Evolutionary conservation across 2,329 filamentous ascomycete species (phyloP), one percentile per base, ranked within the genome.

Genomic region (Bipolaris sorokiniana): DNA sequence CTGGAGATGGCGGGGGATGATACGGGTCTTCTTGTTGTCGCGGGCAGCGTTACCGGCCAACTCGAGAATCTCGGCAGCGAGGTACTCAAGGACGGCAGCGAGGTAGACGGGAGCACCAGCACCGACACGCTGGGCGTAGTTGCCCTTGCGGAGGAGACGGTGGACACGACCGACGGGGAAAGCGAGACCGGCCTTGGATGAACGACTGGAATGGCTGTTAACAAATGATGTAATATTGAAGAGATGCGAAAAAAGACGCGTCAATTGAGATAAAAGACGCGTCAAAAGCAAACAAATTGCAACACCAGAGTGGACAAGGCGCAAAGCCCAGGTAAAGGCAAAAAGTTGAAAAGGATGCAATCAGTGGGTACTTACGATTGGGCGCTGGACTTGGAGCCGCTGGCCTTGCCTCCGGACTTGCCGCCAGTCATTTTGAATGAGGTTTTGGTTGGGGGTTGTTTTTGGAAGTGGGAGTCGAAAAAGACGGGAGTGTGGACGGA

Each of bases 11-110:
- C 95, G 92, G 67, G 95, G 95, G 62, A 98, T 99, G 84, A 99
- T 99, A 90, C 95, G 93, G 67, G 94, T 99, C 90, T 98, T 98
- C 91, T 99, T 99, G 89, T 98, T 97, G 84, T 99, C 95, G 74
- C 95, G 94, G 65, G 95, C 95, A 75, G 95, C 95, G 81, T 99
- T 99, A 74, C 95, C 95, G 80, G 95, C 95, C 83, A 99, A 84
- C 84, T 99, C 95, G 76, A 99, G 92, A 73, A 99, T 97, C 85
- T 99, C 95, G 68, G 95, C 95, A 71, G 95, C 94, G 59, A 99
- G 90, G 80, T 99, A 99, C 84, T 99, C 95, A 48, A 99, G 92
- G 54, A 99, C 95, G 54, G 94, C 94, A 67, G 94, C 94, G 66
- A 98, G 90, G 81, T 98, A 98, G 76, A 98, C 94, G 66, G 94